Percentiles rank a stretch among this genome's conserved stretches.
Evolutionary conservation across 768 basidiomycete genomes (phyloP).

Genomic region (Hygrophoropsis aurantiaca): DNA sequence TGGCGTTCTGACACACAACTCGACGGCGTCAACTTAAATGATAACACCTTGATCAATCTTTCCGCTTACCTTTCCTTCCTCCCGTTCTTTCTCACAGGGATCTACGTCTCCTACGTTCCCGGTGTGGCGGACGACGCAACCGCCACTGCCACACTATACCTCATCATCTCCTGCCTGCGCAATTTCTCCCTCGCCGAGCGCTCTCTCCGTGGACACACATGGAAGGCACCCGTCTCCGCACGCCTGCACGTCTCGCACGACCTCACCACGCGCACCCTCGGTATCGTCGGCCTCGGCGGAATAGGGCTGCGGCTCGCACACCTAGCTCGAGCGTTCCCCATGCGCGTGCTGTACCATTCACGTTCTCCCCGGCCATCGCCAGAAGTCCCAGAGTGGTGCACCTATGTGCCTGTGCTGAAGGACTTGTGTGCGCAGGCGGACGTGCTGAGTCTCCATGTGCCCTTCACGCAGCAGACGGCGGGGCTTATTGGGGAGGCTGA

Average conservation of each 20-base stretch:
- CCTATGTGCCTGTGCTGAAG: constrained; percentile 26
- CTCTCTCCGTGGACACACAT: constrained; percentile 14
- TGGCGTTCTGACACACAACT: too few species aligned
- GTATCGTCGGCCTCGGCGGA: constrained; percentile 69
- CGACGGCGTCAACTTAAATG: too few species aligned
- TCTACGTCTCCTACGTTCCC: constrained; percentile 79
- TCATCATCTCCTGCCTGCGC: constrained; percentile 70
- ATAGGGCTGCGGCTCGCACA: constrained; percentile 67
- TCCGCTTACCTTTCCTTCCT: not conserved
- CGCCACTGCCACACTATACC: constrained; percentile 78
- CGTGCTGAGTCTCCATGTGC: constrained; percentile 81
- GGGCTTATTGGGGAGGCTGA: constrained; percentile 68
- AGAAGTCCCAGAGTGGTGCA: constrained; percentile 50
- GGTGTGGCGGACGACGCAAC: constrained; percentile 84
- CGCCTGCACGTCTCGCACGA: constrained; percentile 48
- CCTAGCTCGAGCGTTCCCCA: constrained; percentile 73
- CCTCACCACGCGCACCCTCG: constrained; percentile 61
- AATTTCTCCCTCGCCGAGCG: constrained; percentile 64
- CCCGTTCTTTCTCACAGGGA: constrained; percentile 41
- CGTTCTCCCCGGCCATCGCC: constrained; percentile 52
- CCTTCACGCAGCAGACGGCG: constrained; percentile 68
- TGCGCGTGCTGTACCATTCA: constrained; percentile 82
- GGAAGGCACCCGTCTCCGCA: constrained; percentile 27
- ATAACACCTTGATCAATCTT: too few species aligned
- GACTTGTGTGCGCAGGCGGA: constrained; percentile 73